A percentile compares a stretch with the other conserved stretches of the same genome.
These are phyloP conservation scores for Metrosideros polymorpha DNA, from an alignment of 441 rosid genomes.

Conservation along the genomic window DNA sequence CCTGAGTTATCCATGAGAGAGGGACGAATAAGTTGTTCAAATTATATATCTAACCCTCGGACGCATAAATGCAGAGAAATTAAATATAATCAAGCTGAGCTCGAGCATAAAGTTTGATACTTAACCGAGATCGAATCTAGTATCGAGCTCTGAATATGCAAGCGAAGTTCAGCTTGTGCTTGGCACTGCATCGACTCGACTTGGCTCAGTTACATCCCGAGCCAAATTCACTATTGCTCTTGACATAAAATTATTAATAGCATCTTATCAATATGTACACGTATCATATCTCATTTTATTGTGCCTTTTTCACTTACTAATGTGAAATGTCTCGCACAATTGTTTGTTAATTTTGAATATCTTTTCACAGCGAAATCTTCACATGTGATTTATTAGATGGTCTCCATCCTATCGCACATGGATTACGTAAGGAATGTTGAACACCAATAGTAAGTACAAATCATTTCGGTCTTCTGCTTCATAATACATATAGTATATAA, in stretches of 20 bases:
- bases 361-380: not conserved
- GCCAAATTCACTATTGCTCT: not conserved
- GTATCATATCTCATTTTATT: not conserved
- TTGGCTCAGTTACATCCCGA: too few relatives aligned
- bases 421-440: not conserved
- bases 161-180: not conserved
- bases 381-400: not conserved
- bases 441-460: not conserved
- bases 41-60: not conserved
- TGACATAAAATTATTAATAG: not conserved
- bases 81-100: not conserved
- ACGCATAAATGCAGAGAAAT: not conserved
- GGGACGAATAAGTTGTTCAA: not conserved
- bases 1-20: fast-evolving
- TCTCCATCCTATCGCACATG: not conserved
- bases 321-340: not conserved
- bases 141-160: not conserved
- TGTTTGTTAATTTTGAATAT: not conserved
- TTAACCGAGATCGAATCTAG: fast-evolving
- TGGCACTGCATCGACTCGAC: fast-evolving
- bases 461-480: not conserved
- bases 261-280: not conserved
- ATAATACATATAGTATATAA: not conserved
- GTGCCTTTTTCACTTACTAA: not conserved
- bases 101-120: not conserved